Evolutionary conservation across 495 filamentous ascomycete genomes (phyloP).

Genomic region (Lasiosphaeria hispida): DNA sequence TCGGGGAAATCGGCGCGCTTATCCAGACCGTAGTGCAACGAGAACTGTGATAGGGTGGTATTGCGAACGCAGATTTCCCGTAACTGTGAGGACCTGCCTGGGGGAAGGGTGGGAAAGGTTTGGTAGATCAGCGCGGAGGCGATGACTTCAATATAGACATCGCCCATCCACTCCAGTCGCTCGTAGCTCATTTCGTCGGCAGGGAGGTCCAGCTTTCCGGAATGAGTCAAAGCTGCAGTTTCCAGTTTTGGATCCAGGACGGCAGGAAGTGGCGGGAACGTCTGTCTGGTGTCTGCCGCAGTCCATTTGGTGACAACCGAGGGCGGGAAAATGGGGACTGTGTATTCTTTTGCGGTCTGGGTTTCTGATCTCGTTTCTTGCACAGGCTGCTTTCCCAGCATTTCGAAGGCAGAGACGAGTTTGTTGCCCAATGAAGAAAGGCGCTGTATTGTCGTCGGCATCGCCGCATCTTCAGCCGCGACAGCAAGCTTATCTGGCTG

Average conservation of each 20-base stretch:
- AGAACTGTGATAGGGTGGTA: conserved; percentile 64
- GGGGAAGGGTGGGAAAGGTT: conserved; percentile 56
- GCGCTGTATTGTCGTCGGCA: neutral
- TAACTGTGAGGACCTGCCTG: conserved; percentile 62
- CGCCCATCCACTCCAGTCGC: conserved; percentile 71
- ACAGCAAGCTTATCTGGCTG: too few relatives aligned
- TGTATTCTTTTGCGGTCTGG: neutral
- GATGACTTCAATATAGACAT: conserved; percentile 70
- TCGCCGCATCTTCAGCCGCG: neutral
- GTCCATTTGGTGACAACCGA: conserved; percentile 38
- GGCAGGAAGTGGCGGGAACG: conserved; percentile 55
- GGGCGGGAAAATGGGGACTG: conserved; percentile 10
- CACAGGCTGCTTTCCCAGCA: neutral
- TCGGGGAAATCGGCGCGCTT: conserved; percentile 53
- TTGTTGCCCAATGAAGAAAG: conserved; percentile 13
- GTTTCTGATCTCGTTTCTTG: too few relatives aligned
- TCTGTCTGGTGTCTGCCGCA: conserved; percentile 34
- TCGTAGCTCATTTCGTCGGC: conserved; percentile 53
- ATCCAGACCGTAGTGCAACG: conserved; percentile 65
- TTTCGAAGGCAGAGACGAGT: conserved; percentile 17
- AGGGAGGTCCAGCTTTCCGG: conserved; percentile 34
- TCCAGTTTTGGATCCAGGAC: conserved; percentile 57
- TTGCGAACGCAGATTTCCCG: conserved; percentile 76
- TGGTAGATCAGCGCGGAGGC: conserved; percentile 62
- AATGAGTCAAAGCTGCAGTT: conserved; percentile 66